Evolutionary conservation across 148 eudicot species (phyloP).

Genomic region (Diospyros kaki): DNA sequence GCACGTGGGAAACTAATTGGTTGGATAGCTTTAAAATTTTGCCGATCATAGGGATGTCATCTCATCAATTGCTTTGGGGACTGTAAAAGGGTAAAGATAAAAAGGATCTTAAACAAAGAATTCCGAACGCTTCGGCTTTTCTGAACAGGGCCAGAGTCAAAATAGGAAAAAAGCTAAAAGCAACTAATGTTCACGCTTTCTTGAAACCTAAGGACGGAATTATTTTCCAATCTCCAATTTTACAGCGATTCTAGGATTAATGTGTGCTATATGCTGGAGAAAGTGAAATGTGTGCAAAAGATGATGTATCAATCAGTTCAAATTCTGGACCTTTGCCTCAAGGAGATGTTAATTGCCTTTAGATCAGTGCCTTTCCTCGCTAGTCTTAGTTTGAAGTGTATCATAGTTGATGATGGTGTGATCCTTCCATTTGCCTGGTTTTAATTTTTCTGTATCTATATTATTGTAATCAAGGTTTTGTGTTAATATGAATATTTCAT

Average conservation of each 20-base stretch:
- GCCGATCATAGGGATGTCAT: not conserved
- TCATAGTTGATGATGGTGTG: not conserved
- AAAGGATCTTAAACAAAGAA: no score
- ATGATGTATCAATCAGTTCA: not conserved
- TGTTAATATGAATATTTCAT: not conserved
- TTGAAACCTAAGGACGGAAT: no score
- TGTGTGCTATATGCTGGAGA: no score
- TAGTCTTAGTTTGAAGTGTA: not conserved
- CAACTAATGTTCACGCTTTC: no score
- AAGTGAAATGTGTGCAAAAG: no score
- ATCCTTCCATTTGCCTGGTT: not conserved
- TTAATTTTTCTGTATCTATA: not conserved
- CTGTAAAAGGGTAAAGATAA: no score
- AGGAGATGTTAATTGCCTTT: not conserved
- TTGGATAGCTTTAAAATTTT: not conserved
- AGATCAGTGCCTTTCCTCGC: not conserved
- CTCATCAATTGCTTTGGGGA: no score
- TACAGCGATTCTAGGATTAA: no score
- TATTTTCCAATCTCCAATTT: no score
- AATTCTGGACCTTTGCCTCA: not conserved
- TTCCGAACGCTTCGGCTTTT: no score
- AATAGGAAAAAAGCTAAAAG: no score
- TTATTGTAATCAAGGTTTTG: not conserved
- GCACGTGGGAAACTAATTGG: not conserved
- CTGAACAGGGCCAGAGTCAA: no score